Evolutionary conservation across 164 flowering plant genomes (phyloP).

Genomic region (Annona squamosa): DNA sequence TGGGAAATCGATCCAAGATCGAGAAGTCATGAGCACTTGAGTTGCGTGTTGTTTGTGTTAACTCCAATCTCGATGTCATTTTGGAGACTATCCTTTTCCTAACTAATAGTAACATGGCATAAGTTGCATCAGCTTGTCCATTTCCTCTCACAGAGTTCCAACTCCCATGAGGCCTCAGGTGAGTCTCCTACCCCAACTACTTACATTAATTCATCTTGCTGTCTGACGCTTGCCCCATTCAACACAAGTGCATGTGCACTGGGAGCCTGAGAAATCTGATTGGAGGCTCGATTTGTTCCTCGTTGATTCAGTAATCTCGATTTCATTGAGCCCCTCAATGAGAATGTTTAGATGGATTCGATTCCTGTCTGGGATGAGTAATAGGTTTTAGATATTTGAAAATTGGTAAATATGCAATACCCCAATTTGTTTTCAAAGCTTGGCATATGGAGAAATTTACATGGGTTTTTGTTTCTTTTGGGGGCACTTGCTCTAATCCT

Average conservation of each 20-base stretch:
- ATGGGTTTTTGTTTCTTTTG: slow-evolving; percentile 26
- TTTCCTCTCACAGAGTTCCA: not conserved
- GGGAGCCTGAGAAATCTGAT: not conserved
- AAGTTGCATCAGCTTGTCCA: not conserved
- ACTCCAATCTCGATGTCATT: slow-evolving; percentile 18
- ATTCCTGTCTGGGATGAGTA: not conserved
- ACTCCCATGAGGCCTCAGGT: not conserved
- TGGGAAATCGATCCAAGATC: slow-evolving; percentile 6
- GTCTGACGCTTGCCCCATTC: not conserved
- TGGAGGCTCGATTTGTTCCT: not conserved
- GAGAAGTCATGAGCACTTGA: not conserved
- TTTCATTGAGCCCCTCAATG: not conserved
- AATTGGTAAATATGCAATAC: slow-evolving; percentile 13
- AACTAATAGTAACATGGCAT: not conserved
- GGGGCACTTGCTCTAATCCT: slow-evolving; percentile 32
- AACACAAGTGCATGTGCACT: not conserved
- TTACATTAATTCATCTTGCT: not conserved
- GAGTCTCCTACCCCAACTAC: not conserved
- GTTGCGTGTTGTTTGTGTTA: not conserved
- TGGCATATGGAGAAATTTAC: slow-evolving; percentile 26
- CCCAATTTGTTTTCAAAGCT: slow-evolving; percentile 17
- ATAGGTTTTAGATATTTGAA: not conserved
- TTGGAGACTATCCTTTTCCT: not conserved
- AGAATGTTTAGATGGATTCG: not conserved
- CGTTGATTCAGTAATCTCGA: not conserved